A percentile compares a stretch with the other conserved stretches of the same genome.
Evolutionary conservation across 805 yeast species (phyloP).

Genomic region (Teunomyces kruisii): DNA sequence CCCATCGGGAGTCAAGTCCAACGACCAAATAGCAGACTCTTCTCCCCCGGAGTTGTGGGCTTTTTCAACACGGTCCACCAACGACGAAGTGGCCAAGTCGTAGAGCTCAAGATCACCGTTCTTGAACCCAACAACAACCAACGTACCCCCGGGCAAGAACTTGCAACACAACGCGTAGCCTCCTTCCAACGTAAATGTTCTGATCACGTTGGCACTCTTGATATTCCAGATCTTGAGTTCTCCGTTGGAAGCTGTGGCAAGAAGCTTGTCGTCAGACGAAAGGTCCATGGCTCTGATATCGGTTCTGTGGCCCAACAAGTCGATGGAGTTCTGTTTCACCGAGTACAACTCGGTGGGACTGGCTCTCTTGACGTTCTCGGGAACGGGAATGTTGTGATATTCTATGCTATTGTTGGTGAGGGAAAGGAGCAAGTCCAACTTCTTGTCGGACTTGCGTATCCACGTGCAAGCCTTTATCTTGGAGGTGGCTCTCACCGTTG

Average conservation of each 20-base stretch:
- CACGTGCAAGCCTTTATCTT: conserved; percentile 70
- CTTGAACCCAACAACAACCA: conserved; percentile 86
- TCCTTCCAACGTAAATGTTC: conserved; percentile 71
- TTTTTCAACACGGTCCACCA: conserved; percentile 61
- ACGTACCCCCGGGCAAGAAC: conserved; percentile 88
- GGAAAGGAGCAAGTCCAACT: conserved; percentile 60
- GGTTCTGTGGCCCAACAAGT: conserved; percentile 81
- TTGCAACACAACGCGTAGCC: conserved; percentile 81
- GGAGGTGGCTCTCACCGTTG: conserved; percentile 61
- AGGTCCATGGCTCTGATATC: conserved; percentile 84
- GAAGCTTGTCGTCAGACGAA: conserved; percentile 73
- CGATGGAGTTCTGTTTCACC: conserved; percentile 57
- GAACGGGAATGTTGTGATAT: conserved; percentile 55
- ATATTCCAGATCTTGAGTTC: conserved; percentile 86
- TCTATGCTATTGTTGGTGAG: conserved; percentile 76
- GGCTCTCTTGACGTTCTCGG: conserved; percentile 56
- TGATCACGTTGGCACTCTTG: conserved; percentile 66
- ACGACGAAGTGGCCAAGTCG: conserved; percentile 80
- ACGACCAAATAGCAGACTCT: conserved; percentile 78
- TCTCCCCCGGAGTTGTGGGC: conserved; percentile 58
- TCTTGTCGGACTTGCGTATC: conserved; percentile 49
- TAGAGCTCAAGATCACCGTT: conserved; percentile 80
- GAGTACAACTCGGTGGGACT: conserved; percentile 42
- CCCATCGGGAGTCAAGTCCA: conserved; percentile 86
- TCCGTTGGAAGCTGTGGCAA: conserved; percentile 92